Conservation (phyloP, 1,139 yeast species). For the Geotrichum macrosporum region DNA sequence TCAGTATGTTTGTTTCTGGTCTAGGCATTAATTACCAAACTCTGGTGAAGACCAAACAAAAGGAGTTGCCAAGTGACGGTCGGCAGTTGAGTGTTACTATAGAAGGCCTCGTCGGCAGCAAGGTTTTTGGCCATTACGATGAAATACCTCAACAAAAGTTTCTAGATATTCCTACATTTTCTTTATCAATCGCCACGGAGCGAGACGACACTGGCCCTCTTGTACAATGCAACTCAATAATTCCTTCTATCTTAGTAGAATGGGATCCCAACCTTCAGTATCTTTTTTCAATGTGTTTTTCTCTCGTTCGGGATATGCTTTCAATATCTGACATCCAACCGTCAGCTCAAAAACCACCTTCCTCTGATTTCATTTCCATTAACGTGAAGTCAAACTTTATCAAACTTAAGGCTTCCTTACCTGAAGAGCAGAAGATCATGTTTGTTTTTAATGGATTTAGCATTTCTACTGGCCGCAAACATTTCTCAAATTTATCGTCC, state of each 20-base stretch:
- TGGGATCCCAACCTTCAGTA: conserved; percentile 36
- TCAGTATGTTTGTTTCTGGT: conserved; percentile 5
- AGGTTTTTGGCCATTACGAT: conserved; percentile 30
- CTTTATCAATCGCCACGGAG: conserved; percentile 26
- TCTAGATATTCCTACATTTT: conserved; percentile 31
- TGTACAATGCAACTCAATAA: conserved; percentile 26
- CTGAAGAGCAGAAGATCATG: conserved; percentile 50
- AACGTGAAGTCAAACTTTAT: conserved; percentile 41
- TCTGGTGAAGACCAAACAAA: neutral
- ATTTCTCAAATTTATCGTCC: conserved; percentile 37
- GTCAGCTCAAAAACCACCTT: neutral
- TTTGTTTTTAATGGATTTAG: conserved; percentile 46
- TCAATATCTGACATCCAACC: conserved; percentile 12
- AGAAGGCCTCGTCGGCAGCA: conserved; percentile 34
- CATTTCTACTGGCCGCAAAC: conserved; percentile 35
- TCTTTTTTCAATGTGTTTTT: conserved; percentile 26
- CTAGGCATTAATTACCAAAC: conserved; percentile 8
- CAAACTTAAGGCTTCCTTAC: conserved; percentile 47
- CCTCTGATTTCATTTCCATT: conserved; percentile 37
- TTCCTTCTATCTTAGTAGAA: conserved; percentile 31
- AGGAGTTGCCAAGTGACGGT: conserved; percentile 10
- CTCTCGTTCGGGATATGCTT: conserved; percentile 25
- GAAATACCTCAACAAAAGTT: conserved; percentile 25
- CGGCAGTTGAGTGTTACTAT: conserved; percentile 25
- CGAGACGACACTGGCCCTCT: conserved; percentile 20